phyloP scores from a whole-genome alignment of 75 land plant genomes.

The Cryptomeria japonica region DNA sequence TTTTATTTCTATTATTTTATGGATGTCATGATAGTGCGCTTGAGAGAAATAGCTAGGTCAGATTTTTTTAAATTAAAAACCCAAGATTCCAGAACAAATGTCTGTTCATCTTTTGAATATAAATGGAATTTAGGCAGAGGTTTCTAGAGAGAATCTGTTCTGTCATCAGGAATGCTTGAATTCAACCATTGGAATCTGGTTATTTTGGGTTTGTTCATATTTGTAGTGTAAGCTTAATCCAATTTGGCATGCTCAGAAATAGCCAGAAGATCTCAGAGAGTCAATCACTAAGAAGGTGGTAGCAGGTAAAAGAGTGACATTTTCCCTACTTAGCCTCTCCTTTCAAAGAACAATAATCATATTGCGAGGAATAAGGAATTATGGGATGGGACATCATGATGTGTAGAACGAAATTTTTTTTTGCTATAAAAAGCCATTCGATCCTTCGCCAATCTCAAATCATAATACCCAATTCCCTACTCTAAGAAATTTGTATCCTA shows the following conservation, averaged over 20 bases:
- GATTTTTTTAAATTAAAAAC: no score
- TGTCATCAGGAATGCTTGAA: no score
- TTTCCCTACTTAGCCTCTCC: background rate
- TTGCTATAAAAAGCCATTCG: background rate
- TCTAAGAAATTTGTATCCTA: background rate
- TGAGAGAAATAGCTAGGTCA: no score
- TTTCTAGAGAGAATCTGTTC: no score
- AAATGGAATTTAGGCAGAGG: no score
- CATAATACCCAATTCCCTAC: background rate
- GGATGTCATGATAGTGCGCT: no score
- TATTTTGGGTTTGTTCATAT: no score
- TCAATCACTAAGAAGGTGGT: background rate
- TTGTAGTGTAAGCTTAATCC: background rate
- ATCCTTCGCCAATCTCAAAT: background rate
- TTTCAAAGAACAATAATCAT: background rate
- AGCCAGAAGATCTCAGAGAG: background rate
- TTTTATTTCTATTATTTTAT: no score
- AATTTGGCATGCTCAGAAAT: background rate
- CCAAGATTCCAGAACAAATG: no score
- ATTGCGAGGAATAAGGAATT: background rate
- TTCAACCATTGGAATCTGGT: no score
- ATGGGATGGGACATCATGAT: background rate
- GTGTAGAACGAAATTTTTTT: background rate
- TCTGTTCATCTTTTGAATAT: no score
- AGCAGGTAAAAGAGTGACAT: background rate